Evolutionary conservation across 257 asterid genomes (phyloP).

Genomic region (Ilex aquifolium): DNA sequence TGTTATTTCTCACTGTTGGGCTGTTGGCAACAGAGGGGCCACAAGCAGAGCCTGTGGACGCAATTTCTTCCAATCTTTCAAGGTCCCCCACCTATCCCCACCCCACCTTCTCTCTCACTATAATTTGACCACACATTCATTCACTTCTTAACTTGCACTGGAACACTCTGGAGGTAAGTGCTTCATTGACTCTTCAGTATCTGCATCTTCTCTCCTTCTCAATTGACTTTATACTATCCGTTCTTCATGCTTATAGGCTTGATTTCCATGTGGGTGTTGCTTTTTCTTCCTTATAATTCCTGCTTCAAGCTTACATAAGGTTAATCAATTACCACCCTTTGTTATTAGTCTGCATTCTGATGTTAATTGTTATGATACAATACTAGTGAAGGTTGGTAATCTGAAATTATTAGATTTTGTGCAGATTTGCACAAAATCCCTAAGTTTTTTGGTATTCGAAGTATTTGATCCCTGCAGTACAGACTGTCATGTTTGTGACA

Average conservation of each 20-base stretch:
- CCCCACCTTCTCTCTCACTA: not conserved
- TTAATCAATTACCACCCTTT: too few relatives aligned
- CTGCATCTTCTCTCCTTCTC: not conserved
- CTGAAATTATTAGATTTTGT: too few relatives aligned
- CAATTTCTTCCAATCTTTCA: constrained; percentile 25
- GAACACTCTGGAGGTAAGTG: constrained; percentile 15
- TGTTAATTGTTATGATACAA: too few relatives aligned
- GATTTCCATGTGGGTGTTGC: constrained; percentile 8
- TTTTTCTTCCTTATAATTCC: not conserved
- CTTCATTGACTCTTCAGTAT: constrained; percentile 5
- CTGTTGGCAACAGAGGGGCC: constrained; percentile 63
- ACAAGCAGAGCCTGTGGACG: constrained; percentile 43
- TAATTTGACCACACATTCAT: too few relatives aligned
- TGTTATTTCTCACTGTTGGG: constrained; percentile 20
- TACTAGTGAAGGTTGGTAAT: too few relatives aligned
- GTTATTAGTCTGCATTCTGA: too few relatives aligned
- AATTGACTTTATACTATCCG: not conserved
- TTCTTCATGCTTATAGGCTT: constrained; percentile 2
- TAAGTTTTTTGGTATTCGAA: too few relatives aligned
- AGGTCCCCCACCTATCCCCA: constrained; percentile 10
- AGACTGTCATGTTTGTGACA: too few relatives aligned
- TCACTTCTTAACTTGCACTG: too few relatives aligned
- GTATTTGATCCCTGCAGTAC: too few relatives aligned
- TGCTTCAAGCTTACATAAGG: too few relatives aligned
- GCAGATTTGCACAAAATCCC: too few relatives aligned